Base-by-base conservation (phyloP, 805 yeast genomes). In the Candida glaebosa region DNA sequence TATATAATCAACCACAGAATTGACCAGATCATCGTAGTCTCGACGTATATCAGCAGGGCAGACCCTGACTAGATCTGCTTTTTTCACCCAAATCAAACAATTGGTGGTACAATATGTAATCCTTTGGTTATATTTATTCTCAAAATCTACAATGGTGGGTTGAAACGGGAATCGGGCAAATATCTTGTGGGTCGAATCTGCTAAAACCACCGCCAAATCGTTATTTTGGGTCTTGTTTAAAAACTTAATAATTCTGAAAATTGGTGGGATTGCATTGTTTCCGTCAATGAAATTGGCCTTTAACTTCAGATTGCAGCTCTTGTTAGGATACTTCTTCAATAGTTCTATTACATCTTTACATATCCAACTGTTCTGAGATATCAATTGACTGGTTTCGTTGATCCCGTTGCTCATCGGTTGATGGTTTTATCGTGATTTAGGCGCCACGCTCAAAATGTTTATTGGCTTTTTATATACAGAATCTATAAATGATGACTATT, bases 61-160 rank as follows among this genome's bases (percentile, higher is more conserved):
- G 17, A 53, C 43, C 42, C 63, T 66, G 32, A 49, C 47, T 17
- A 62, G 54, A 17, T 51, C 49, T 6, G 67, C 68, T n/a, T 51
- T 30, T 2, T 49, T 54, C 17, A 71, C 43, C 4, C 55, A 32
- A 15, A 71, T 49, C 16, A 60, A 45, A 22, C 54, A 47, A 30
- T 65, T 54, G 18, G 43, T 34, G 0, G 69, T 61, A 24, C 55
- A 43, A 38, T 48, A 59, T 1, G 76, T 69, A 28, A 71, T 53
- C 18, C 74, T 47, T 35, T 61, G 61, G 15, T 57, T 48, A 41
- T 65, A 51, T 15, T 40, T 42, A 24, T 48, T 46, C 45, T 71
- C 76, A 45, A 62, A 65, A 18, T 45, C 34, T 6, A 53, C 45
- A 2, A 66, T 52, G 1, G 66, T 53, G 0, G 56, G 52, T 8